Conservation (phyloP, 176 grass and related monocot species). For the Stipa capillata region DNA sequence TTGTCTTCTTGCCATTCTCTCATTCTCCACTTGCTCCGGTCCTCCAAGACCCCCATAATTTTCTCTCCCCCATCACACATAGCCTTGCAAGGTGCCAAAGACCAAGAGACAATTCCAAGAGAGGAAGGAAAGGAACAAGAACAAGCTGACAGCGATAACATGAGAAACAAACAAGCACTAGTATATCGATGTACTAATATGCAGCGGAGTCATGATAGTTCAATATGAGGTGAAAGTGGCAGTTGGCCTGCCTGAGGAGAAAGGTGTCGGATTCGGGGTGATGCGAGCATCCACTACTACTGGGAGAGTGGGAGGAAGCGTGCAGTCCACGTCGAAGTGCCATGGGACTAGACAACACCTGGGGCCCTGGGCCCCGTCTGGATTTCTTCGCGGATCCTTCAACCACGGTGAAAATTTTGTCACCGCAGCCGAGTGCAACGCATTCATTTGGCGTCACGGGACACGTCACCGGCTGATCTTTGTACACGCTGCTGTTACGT, state of each 20-base stretch:
- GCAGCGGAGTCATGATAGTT: background rate
- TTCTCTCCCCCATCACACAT: background rate
- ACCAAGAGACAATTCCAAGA: slow-evolving; percentile 1
- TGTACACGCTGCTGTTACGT: no score
- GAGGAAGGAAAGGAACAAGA: background rate
- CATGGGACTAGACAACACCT: slow-evolving; percentile 27
- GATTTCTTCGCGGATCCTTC: no score
- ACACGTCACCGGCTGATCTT: background rate
- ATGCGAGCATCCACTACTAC: slow-evolving; percentile 36
- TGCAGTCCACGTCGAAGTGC: slow-evolving; percentile 40
- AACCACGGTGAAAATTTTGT: slow-evolving; percentile 7
- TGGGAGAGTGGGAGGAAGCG: slow-evolving; percentile 15
- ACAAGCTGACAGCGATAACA: background rate
- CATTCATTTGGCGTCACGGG: background rate
- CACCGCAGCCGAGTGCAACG: background rate
- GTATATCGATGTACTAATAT: background rate
- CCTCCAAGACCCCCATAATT: no score
- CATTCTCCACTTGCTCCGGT: slow-evolving; percentile 20
- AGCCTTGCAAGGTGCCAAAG: background rate
- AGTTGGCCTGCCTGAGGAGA: slow-evolving; percentile 20
- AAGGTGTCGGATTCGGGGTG: background rate
- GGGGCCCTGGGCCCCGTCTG: background rate
- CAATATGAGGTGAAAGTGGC: slow-evolving; percentile 26
- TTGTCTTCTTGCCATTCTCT: slow-evolving; percentile 16
- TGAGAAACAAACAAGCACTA: background rate